Evolutionary conservation across 2,329 filamentous ascomycete genomes (phyloP).

Genomic region (Aspergillus awamori): DNA sequence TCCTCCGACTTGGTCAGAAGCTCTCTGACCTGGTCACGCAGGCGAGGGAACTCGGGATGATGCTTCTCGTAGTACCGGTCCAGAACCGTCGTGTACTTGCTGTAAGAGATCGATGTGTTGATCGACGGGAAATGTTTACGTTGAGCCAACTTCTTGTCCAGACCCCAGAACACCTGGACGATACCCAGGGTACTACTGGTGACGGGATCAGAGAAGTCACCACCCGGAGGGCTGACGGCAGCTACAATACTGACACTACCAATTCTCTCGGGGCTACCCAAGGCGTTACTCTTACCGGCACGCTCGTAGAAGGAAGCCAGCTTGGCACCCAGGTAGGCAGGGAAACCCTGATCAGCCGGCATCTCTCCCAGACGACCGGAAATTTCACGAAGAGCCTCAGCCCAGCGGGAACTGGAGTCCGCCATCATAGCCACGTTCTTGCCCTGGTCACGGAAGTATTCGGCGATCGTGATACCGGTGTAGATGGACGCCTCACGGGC

Average conservation of each 20-base stretch:
- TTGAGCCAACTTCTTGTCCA: conserved; percentile 99
- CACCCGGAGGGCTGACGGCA: conserved; percentile 93
- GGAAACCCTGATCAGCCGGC: conserved; percentile 99
- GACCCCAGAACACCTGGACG: conserved; percentile 99
- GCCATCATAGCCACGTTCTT: conserved; percentile 99
- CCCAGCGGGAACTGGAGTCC: conserved; percentile 97
- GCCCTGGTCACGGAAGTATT: conserved; percentile 97
- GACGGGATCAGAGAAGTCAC: conserved; percentile 98
- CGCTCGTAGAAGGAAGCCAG: conserved; percentile 99
- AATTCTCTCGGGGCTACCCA: conserved; percentile 84
- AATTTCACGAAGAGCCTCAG: conserved; percentile 96
- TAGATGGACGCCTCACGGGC: conserved; percentile 99
- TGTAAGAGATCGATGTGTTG: conserved; percentile 93
- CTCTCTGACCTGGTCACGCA: conserved; percentile 91
- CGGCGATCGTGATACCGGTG: conserved; percentile 90
- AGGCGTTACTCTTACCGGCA: conserved; percentile 80
- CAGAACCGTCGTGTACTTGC: conserved; percentile 87
- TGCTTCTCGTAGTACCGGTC: conserved; percentile 95
- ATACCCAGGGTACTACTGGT: conserved; percentile 92
- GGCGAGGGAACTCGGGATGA: conserved; percentile 88
- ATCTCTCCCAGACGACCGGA: conserved; percentile 99
- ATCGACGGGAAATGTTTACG: conserved; percentile 99
- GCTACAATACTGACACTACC: conserved; percentile 98
- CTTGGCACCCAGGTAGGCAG: conserved; percentile 94
- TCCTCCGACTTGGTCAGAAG: conserved; percentile 94